Evolutionary conservation across 768 basidiomycete species (phyloP), one percentile per base, ranked within the genome.

Genomic region (Lactarius hengduanensis): DNA sequence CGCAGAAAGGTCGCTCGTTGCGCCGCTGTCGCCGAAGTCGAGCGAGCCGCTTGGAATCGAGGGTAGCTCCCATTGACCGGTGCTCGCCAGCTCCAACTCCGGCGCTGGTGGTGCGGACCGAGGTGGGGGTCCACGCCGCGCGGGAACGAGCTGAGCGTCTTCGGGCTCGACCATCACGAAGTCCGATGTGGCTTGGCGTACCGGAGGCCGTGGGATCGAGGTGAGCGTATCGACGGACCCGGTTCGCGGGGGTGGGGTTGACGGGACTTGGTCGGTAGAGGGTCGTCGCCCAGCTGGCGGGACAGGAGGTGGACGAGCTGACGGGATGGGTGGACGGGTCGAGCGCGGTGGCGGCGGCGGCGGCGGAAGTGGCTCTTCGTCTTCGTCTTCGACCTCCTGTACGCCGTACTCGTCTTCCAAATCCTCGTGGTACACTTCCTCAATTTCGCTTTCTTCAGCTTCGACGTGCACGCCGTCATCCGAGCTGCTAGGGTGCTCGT

Each of bases 361-460:
- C 28, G 86, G 83, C 28, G 87, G 86, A 0, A 84, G 80, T 13
- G 75, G 74, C 62, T 80, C 81, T 62, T 82, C 83, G 60, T 75
- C 76, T 5, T 74, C 76, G 32, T 83, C 80, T 59, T 77, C 59
- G 8, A 41, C 61, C 32, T 61, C 65, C 32, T 73, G 66, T 36
- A 57, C 72, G 11, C 41, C 69, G 28, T 73, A 63, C 41, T 67
- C 66, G 53, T 63, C 66, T 38, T 67, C 76, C 10, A 78, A 82
- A 68, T 88, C 86, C 41, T 86, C 84, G 65, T 86, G 80, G 10
- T 76, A 78, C 10, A 88, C 83, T 69, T 90, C 88, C 69, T 91
- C 89, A 16, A 85, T 78, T 72, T 90, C 88, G 67, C 87, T 90
- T 71, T 90, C 89, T 71, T 90, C 88, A 7, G 82, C 84, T 65